phyloP scores from a whole-genome alignment of 768 basidiomycete species.

The Daedaleopsis sinensis region DNA sequence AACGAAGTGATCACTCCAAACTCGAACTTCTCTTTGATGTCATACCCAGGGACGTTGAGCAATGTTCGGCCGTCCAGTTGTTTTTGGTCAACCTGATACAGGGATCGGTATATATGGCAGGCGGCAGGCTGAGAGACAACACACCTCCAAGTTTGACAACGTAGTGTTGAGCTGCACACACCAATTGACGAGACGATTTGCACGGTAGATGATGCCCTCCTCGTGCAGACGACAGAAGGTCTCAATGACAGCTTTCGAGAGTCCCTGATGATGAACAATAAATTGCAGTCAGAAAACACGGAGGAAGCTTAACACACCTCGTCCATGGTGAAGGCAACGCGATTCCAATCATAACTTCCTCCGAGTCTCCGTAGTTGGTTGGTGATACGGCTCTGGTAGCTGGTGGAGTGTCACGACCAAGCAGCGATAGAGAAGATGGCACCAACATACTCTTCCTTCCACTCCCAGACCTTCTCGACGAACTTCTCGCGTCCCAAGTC shows the following conservation, averaged over 20 bases:
- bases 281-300: background rate
- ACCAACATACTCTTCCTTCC: conserved; percentile 88
- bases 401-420: conserved; percentile 32
- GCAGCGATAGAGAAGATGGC: background rate
- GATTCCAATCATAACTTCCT: conserved; percentile 93
- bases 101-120: background rate
- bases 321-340: conserved; percentile 95
- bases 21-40: conserved; percentile 92
- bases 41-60: conserved; percentile 92
- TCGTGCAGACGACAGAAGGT: conserved; percentile 91
- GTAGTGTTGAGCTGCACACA: conserved; percentile 96
- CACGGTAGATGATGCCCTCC: conserved; percentile 90
- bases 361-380: conserved; percentile 87
- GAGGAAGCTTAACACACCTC: conserved; percentile 50
- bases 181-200: conserved; percentile 98
- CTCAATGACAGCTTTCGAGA: conserved; percentile 88
- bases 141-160: conserved; percentile 93
- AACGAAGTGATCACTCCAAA: conserved; percentile 98
- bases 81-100: conserved; percentile 84
- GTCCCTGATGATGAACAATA: conserved; percentile 42
- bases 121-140: background rate
- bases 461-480: conserved; percentile 87
- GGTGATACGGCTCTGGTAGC: conserved; percentile 93
- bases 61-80: conserved; percentile 83
- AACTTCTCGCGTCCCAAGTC: conserved; percentile 95